These are phyloP conservation scores for Cutaneotrichosporon cyanovorans DNA, from an alignment of 1,284 basidiomycete species.

Conservation along the genomic window DNA sequence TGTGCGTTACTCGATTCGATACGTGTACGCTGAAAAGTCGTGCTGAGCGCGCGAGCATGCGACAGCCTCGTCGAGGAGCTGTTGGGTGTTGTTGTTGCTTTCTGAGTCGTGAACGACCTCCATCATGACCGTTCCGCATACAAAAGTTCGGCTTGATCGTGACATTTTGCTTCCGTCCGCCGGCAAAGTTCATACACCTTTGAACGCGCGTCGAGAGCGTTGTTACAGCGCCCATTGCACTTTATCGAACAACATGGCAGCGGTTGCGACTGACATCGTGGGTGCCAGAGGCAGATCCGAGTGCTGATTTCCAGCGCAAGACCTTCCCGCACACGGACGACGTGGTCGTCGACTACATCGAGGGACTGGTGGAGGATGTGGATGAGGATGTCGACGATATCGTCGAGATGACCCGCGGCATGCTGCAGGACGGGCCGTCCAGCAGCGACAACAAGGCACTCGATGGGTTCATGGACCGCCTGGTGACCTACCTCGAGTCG, in stretches of 20 bases:
- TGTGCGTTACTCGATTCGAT: background rate
- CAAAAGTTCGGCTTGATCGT: slow-evolving; percentile 16
- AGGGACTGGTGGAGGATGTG: slow-evolving; percentile 86
- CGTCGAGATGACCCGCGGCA: slow-evolving; percentile 64
- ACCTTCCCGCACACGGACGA: slow-evolving; percentile 84
- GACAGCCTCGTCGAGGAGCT: background rate
- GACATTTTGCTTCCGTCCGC: slow-evolving; percentile 12
- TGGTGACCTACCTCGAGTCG: slow-evolving; percentile 59
- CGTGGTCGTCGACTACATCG: slow-evolving; percentile 84
- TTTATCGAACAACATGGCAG: slow-evolving; percentile 17
- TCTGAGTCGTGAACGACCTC: too few species aligned
- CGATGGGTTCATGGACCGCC: slow-evolving; percentile 50
- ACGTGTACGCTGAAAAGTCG: slow-evolving; percentile 1
- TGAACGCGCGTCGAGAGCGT: background rate
- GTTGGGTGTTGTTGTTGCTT: too few species aligned
- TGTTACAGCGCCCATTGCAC: background rate
- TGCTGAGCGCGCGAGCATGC: slow-evolving; percentile 14
- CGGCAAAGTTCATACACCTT: background rate
- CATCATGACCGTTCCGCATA: too few species aligned
- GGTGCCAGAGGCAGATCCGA: background rate
- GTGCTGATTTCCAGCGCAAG: slow-evolving; percentile 46
- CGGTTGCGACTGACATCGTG: slow-evolving; percentile 25
- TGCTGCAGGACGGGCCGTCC: slow-evolving; percentile 51
- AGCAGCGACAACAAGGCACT: slow-evolving; percentile 37
- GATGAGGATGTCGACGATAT: slow-evolving; percentile 79